Evolutionary conservation across 169 alveolate genomes (phyloP), one percentile per base, ranked within the genome.

Genomic region (Babesia ovis): DNA sequence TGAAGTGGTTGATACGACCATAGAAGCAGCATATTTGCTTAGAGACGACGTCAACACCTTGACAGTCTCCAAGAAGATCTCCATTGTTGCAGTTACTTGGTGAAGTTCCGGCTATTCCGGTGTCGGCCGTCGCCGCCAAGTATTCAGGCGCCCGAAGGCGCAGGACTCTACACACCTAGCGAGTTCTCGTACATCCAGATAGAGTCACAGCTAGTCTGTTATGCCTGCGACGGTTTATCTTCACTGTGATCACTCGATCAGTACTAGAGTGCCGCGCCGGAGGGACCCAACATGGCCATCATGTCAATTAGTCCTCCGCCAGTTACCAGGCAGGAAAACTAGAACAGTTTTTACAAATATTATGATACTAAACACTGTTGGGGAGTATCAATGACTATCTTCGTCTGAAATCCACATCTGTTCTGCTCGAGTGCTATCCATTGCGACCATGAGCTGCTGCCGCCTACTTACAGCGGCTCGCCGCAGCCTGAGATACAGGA

Each of bases 401-500:
- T 39, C 56, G 56, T 18, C 14, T 18, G 27, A 48, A 18, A 18
- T 18, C 27, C 9, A 18, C 27, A 48, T 18, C 12, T 48, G 14
- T 14, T 14, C 46, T 39, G 46, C 46, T 39, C n/a, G 8, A 39
- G 46, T 9, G n/a, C 14, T 9, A 9, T 9, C 14, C 14, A 39
- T 14, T 9, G 4, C 45, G 50, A 42, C 22, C 5, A 50, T 50
- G 68, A 20, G 59, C 22, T 45, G 37, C 35, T 3, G 60, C 39
- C 23, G 70, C 35, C 45, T 69, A 14, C 35, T 58, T 5, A 71
- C 87, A 4, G 43, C 73, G 41, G 64, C 81, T 46, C 86, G 87
- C 35, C 68, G 93, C 34, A 86, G 90, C 56, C 41, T 89, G 43
- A 77, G 84, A 45, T 87, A 83, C 56, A 72, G 95, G 29, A 31